A percentile compares a stretch with the other conserved stretches of the same genome.
Conservation (phyloP, 2,329 filamentous ascomycete genomes). For the Trichoderma endophyticum region DNA sequence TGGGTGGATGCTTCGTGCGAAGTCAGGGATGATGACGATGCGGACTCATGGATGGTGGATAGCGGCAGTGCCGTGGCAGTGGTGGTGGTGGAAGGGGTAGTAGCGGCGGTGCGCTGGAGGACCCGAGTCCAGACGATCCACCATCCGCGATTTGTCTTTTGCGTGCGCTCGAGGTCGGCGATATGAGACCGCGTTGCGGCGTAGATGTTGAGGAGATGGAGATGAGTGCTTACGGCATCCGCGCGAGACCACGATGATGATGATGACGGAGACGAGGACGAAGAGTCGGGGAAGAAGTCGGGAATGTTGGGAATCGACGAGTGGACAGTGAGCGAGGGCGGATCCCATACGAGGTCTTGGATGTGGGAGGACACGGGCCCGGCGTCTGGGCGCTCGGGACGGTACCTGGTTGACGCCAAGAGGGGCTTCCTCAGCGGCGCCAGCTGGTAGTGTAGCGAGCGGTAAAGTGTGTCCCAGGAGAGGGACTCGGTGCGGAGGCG, state of each 20-base stretch:
- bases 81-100: slow-evolving; percentile 13
- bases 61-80: slow-evolving; percentile 21
- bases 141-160: slow-evolving; percentile 65
- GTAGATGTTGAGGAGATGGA: slow-evolving; percentile 59
- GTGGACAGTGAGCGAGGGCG: slow-evolving; percentile 52
- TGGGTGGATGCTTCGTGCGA: background rate
- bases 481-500: slow-evolving; percentile 54
- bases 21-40: slow-evolving; percentile 20
- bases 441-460: slow-evolving; percentile 59
- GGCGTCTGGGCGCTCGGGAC: slow-evolving; percentile 45
- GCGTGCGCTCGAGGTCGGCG: slow-evolving; percentile 56
- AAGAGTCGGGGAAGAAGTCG: slow-evolving; percentile 34
- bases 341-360: slow-evolving; percentile 63
- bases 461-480: slow-evolving; percentile 54
- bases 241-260: slow-evolving; percentile 51
- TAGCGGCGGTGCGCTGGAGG: slow-evolving; percentile 35
- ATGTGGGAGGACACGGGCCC: slow-evolving; percentile 42
- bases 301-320: slow-evolving; percentile 67
- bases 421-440: slow-evolving; percentile 56
- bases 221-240: slow-evolving; percentile 64
- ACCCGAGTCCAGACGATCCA: slow-evolving; percentile 67
- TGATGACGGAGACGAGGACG: background rate
- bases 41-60: slow-evolving; percentile 28
- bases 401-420: slow-evolving; percentile 53
- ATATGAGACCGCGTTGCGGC: slow-evolving; percentile 39